Evolutionary conservation across 2,329 filamentous ascomycete species (phyloP).

Genomic region (Alternaria arbusti): DNA sequence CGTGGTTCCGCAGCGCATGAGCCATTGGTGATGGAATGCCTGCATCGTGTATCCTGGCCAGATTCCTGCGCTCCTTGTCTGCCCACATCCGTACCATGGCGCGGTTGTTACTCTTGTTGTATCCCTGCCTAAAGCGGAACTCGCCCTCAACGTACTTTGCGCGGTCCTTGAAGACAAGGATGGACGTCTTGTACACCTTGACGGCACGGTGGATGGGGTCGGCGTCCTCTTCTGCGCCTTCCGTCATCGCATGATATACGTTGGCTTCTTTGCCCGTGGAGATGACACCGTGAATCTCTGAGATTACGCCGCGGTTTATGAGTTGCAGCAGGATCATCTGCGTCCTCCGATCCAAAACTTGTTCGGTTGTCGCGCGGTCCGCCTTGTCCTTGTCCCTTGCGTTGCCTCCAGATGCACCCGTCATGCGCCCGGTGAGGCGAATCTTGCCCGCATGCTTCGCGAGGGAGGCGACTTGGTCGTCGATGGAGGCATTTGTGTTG

Average conservation of each 20-base stretch:
- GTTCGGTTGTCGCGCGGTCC: slow-evolving; percentile 91
- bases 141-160: slow-evolving; percentile 96
- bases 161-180: slow-evolving; percentile 96
- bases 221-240: slow-evolving; percentile 55
- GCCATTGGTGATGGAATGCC: slow-evolving; percentile 92
- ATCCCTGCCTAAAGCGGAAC: slow-evolving; percentile 86
- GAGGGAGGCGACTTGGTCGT: slow-evolving; percentile 87
- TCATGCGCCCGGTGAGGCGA: slow-evolving; percentile 69
- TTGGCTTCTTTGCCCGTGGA: slow-evolving; percentile 98
- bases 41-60: slow-evolving; percentile 81
- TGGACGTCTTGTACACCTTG: slow-evolving; percentile 99
- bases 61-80: slow-evolving; percentile 96
- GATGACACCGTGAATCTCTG: slow-evolving; percentile 91
- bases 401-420: slow-evolving; percentile 57
- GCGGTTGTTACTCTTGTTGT: slow-evolving; percentile 92
- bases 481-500: slow-evolving; percentile 79
- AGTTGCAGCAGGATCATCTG: slow-evolving; percentile 95
- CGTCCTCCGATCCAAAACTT: slow-evolving; percentile 91
- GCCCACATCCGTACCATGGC: slow-evolving; percentile 99
- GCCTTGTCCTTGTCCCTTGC: slow-evolving; percentile 77
- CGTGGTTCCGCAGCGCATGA: slow-evolving; percentile 87
- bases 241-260: slow-evolving; percentile 86
- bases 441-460: slow-evolving; percentile 87
- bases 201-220: slow-evolving; percentile 77
- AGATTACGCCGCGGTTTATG: slow-evolving; percentile 89